Base-by-base conservation (phyloP, 106 monocot genomes). In the Ottelia alismoides region DNA sequence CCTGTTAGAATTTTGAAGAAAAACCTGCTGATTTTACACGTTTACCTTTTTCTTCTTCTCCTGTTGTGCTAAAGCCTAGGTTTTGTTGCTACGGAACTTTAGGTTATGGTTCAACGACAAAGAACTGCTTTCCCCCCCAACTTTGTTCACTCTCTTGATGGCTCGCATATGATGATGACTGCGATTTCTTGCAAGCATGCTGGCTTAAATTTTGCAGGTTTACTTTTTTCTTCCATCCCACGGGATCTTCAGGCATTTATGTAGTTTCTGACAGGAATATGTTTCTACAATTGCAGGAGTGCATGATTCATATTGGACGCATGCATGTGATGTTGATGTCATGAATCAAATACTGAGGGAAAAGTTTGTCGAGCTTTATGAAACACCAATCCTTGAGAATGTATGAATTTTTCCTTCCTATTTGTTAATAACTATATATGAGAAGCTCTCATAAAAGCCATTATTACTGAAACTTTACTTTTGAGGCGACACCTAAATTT, bases 111-210 rank as follows among this genome's bases (percentile, higher is more conserved):
- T 31, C 90, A 78, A 53, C 62, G 98, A 26, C 98, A 99, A 45
- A 72, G 83, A 69, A 80, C 90, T 52, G 98, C 98, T 47, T 99
- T 99, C 47, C 98, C 98, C 16, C 98, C 98, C 40, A 99, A 99
- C 27, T 99, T 99, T 76, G 90, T 99, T 44, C 98, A 99, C 58
- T 99, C 98, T 23, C 90, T 99, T 67, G 98, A 99, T 66, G 77
- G 98, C 16, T 90, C 98, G 28, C 98, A 99, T 71, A 99, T 99
- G 98, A 99, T 99, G 98, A 90, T 99, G 90, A 99, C 98, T 27
- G 90, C 98, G 45, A 70, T 99, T 47, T 82, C 85, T 31, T 99
- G 90, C 67, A 90, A 72, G 58, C 58, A 59, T 27, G 70, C 76
- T 45, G 90, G 98, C 30, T 72, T 99, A 27, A 90, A 66, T 64